phyloP scores from a whole-genome alignment of 139 green algal species.

The Micromonas pusilla region DNA sequence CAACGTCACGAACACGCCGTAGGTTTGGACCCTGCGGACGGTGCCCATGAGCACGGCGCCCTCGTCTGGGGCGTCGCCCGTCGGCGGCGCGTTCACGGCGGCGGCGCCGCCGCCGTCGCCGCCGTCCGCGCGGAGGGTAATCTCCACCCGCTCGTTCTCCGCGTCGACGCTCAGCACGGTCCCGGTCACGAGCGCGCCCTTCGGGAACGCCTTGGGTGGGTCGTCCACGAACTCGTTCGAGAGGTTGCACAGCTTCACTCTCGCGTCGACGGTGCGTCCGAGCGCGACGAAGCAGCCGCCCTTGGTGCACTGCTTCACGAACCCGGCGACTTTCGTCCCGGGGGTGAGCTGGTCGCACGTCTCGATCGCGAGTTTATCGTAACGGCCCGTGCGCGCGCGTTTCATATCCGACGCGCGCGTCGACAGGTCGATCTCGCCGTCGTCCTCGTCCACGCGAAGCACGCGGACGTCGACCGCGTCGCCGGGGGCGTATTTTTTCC shows the following conservation, averaged over 20 bases:
- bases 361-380: background rate
- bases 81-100: too few species aligned
- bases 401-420: background rate
- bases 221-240: constrained; percentile 69
- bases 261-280: constrained; percentile 46
- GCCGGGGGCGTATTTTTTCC: background rate
- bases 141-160: constrained; percentile 8
- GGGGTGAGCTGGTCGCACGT: background rate
- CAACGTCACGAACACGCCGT: constrained; percentile 82
- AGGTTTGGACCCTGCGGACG: constrained; percentile 51
- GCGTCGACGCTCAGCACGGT: constrained; percentile 30
- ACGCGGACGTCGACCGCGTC: constrained; percentile 7
- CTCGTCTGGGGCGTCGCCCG: constrained; percentile 25
- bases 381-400: too few species aligned
- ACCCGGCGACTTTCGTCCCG: constrained; percentile 45
- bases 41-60: constrained; percentile 47
- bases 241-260: constrained; percentile 72
- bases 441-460: background rate
- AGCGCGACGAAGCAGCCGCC: constrained; percentile 61
- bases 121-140: background rate
- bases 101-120: background rate
- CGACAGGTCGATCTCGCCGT: constrained; percentile 15
- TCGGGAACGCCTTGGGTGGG: constrained; percentile 62
- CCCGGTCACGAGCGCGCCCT: constrained; percentile 48
- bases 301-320: constrained; percentile 55